Evolutionary conservation across 257 asterid species (phyloP).

Genomic region (Thymus mandschuricus): DNA sequence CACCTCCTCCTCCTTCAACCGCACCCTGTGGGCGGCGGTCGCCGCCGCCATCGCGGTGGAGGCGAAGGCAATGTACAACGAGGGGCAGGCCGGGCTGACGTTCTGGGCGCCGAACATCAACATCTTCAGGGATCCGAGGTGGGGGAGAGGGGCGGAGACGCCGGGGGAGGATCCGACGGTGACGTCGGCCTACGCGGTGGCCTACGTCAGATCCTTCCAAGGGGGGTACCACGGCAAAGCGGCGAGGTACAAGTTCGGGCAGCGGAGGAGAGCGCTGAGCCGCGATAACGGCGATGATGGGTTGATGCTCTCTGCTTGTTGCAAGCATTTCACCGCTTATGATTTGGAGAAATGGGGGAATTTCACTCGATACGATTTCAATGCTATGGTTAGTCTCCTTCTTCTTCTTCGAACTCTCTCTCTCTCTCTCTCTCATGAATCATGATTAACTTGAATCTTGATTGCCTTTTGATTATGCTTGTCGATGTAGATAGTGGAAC

Average conservation of each 20-base stretch:
- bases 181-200: slow-evolving; percentile 64
- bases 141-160: slow-evolving; percentile 99
- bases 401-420: neutral
- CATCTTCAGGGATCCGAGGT: slow-evolving; percentile 88
- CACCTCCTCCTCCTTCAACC: slow-evolving; percentile 77
- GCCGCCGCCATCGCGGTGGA: slow-evolving; percentile 70
- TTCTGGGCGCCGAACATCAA: slow-evolving; percentile 96
- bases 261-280: slow-evolving; percentile 42
- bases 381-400: slow-evolving; percentile 60
- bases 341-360: slow-evolving; percentile 91
- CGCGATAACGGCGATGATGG: slow-evolving; percentile 37
- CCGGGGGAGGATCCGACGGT: slow-evolving; percentile 97
- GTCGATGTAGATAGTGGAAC: neutral
- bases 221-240: slow-evolving; percentile 29
- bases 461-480: neutral
- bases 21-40: slow-evolving; percentile 65
- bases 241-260: slow-evolving; percentile 9
- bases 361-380: slow-evolving; percentile 69
- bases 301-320: slow-evolving; percentile 84
- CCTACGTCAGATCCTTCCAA: slow-evolving; percentile 75
- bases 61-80: slow-evolving; percentile 76
- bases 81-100: slow-evolving; percentile 87
- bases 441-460: no score
- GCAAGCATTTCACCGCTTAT: slow-evolving; percentile 94
- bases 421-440: no score